Base-by-base conservation (phyloP, 805 yeast species). In the Wickerhamomyces sydowiorum region DNA sequence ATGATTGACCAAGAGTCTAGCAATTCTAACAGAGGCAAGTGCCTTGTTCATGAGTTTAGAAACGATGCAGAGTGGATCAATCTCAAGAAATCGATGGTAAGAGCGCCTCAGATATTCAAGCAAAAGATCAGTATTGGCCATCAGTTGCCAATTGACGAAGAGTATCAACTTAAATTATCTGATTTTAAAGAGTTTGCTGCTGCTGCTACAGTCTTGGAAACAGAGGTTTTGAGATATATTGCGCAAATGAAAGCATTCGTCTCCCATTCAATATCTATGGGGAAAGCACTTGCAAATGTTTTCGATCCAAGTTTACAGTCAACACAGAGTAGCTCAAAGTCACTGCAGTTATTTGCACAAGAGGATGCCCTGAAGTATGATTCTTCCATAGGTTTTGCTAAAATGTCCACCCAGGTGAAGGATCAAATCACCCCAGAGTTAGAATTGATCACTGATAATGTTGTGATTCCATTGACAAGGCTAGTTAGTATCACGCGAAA, bases 71-170 rank as follows among this genome's bases (percentile, higher is more conserved):
- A 54, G 17, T 55, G 59, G 57, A 38, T 52, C 27, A 52, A 52
- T 35, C 64, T 88, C 47, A 85, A 83, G 51, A 86, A 85, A 62
- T 77, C 90, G 23, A 65, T 88, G 47, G 78, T 80, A 33, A 70
- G 96, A 50, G 95, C 96, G 5, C 99, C 99, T 35, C 98, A 93
- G 64, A 78, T 75, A 48, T 71, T 93, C 60, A 83, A 89, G 50
- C 95, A 86, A 65, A 89, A 87, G 71, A 61, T 91, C 64, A 82
- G 89, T 61, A 84, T 85, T 82, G 95, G 82, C 2, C 67, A 67
- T 19, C 63, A 61, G 18, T 74, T 42, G 3, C 36, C 82, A 6
- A 68, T 64, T 30, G 99, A 93, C 57, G 45, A 46, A 23, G 48
- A 43, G 23, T 52, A 46, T 39, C 47, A 48, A 7, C 10, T 3